phyloP scores from a whole-genome alignment of 2,329 filamentous ascomycete genomes.

The Paramyrothecium roridum region DNA sequence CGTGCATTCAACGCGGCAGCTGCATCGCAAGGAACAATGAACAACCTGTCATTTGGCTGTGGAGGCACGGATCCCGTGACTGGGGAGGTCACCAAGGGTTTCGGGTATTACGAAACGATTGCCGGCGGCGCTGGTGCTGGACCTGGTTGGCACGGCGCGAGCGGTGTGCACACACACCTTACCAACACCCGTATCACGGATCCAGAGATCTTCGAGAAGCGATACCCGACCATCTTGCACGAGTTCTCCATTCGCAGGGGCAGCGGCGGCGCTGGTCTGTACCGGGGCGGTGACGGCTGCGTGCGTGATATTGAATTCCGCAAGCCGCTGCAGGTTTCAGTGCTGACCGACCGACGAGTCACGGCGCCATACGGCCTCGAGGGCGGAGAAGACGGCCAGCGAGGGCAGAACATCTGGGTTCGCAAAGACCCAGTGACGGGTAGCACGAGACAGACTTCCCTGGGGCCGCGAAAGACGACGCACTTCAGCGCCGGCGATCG shows the following conservation, averaged over 20 bases:
- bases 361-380: constrained; percentile 73
- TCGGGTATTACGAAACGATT: constrained; percentile 33
- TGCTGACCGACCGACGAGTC: constrained; percentile 74
- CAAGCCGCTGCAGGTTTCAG: constrained; percentile 73
- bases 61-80: constrained; percentile 34
- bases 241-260: constrained; percentile 24
- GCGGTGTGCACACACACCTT: constrained; percentile 31
- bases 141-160: constrained; percentile 20
- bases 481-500: constrained; percentile 17
- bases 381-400: constrained; percentile 65
- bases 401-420: constrained; percentile 71
- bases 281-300: constrained; percentile 73
- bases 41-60: constrained; percentile 78
- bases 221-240: constrained; percentile 28
- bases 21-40: constrained; percentile 75
- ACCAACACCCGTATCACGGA: constrained; percentile 35
- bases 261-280: constrained; percentile 58
- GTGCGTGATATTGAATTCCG: constrained; percentile 79
- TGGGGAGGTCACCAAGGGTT: constrained; percentile 21
- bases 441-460: constrained; percentile 24
- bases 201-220: constrained; percentile 29
- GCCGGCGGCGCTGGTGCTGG: constrained; percentile 28
- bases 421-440: constrained; percentile 22
- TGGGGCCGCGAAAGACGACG: constrained; percentile 16
- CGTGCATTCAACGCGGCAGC: constrained; percentile 73